Evolutionary conservation across 345 rosid species (phyloP), one percentile per base, ranked within the genome.

Genomic region (Combretum micranthum): DNA sequence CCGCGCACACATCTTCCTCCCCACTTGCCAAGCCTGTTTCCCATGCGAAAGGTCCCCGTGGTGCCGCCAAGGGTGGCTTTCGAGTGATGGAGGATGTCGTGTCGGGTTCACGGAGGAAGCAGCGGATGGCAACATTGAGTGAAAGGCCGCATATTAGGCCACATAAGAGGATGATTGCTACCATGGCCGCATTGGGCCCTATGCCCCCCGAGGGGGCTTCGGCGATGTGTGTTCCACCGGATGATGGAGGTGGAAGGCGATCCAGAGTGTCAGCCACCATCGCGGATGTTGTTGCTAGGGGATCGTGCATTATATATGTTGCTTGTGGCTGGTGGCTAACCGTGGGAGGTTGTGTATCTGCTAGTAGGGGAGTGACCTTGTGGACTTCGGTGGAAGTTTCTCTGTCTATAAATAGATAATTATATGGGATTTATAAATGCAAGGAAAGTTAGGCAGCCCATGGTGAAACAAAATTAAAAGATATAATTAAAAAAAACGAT

Each of bases 101-200:
- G 9, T 12, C 47, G 4, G 47, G 59, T 0, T 67, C 44, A 5
- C 75, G 68, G 37, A 77, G 66, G 71, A 72, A 86, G 87, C 87
- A 79, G 39, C 89, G 91, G 61, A 86, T 69, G 57, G 92, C 75
- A 15, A 75, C 71, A 65, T 75, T 75, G 25, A 89, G 81, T 62
- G 82, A 71, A 53, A 89, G 63, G 7, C 73, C 78, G 49, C 87
- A 86, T 23, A 80, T 71, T 37, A 89, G 69, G 44, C 83, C 75
- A 19, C 91, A 86, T 60, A 75, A 62, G 66, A 89, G 71, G 68
- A 84, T 64, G 59, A 86, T 70, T 46, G 84, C 59, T 51, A 89
- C 61, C 26, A 69, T 64, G 17, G 71, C 66, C 12, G 72, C 71
- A 65, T 79, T 84, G 55, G 83, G 74, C 65, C 73, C 81, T 37